Percentiles rank a stretch among this genome's conserved stretches.
These are phyloP conservation scores for Mitragyna speciosa DNA, from an alignment of 257 asterid species.

Conservation along the genomic window DNA sequence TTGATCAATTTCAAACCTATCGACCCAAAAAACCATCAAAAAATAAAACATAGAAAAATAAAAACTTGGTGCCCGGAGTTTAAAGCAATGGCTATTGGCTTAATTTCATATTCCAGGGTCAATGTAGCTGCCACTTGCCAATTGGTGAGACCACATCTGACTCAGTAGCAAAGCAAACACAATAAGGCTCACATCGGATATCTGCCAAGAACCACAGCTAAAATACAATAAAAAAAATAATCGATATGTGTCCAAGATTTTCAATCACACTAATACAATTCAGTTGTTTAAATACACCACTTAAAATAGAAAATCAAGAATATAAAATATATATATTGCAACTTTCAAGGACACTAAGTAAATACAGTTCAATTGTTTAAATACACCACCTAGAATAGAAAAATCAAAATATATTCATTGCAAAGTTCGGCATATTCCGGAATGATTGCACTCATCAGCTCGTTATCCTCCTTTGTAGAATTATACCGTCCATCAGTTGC, in stretches of 20 bases:
- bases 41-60: too few species aligned
- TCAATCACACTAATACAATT: not conserved
- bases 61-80: too few species aligned
- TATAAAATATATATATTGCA: not conserved
- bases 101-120: not conserved
- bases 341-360: not conserved
- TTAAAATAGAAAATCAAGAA: not conserved
- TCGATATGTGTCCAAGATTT: too few species aligned
- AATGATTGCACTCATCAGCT: not conserved
- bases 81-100: not conserved
- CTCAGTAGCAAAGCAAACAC: too few species aligned
- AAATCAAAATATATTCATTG: not conserved
- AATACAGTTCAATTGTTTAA: too few species aligned
- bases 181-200: too few species aligned
- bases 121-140: too few species aligned
- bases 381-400: not conserved
- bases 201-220: too few species aligned
- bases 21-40: too few species aligned
- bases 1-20: too few species aligned
- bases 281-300: not conserved
- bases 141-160: too few species aligned
- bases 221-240: too few species aligned
- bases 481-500: constrained; percentile 7
- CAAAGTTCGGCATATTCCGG: not conserved
- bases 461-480: constrained; percentile 15